Evolutionary conservation across 768 basidiomycete genomes (phyloP), one percentile per base, ranked within the genome.

Genomic region (Tephrocybe sp.): DNA sequence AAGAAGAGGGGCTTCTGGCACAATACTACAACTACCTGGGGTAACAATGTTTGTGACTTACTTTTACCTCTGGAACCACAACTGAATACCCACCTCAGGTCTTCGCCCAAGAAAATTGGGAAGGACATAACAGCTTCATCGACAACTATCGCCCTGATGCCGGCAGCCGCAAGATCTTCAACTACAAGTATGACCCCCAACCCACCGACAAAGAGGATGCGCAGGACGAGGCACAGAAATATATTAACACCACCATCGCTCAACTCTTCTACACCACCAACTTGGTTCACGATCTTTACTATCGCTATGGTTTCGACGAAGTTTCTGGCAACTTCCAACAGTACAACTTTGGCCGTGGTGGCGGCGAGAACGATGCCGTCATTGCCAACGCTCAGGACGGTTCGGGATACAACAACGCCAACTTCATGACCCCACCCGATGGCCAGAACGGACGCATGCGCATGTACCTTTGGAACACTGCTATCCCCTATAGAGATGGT

Each of bases 351-450:
- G 94, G 84, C 1, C 83, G 84, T 33, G 95, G 94, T 22, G 95
- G 95, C 18, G 68, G 69, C 46, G 93, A 92, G 61, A 81, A 81
- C 54, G 94, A 99, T 56, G 93, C 84, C 25, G 91, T 99, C 50
- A 92, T 97, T 52, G 83, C 89, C 46, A 95, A 95, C 60, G 95
- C 95, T 1, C 93, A 97, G 68, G 95, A 97, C 57, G 95, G 95
- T 33, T 86, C 83, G 12, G 94, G 94, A 1, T 94, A 82, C 71
- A 94, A 91, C 73, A 91, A 91, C 50, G 91, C 89, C 40, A 94
- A 94, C 76, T 94, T 90, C 68, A 86, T 86, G 86, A 90, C 86
- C 0, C 85, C 86, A 42, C 86, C 86, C 44, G 80, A 93, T 59
- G 91, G 89, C 24, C 80, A 84, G 75, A 89, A 91, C 61, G 91